These are phyloP conservation scores for Clavispora vitiphila DNA, from an alignment of 805 yeast species.

Conservation along the genomic window DNA sequence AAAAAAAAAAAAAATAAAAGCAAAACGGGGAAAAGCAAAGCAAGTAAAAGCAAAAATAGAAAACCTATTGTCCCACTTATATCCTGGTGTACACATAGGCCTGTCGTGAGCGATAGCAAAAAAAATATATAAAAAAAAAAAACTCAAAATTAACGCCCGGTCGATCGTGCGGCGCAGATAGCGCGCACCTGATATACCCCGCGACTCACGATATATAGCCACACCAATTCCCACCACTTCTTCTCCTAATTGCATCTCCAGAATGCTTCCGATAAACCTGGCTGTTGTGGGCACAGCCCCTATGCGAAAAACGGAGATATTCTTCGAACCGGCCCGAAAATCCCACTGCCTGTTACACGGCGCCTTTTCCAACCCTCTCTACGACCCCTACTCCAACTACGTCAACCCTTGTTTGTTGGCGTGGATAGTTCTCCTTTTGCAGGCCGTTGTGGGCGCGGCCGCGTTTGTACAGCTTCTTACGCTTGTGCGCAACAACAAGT, in stretches of 20 bases:
- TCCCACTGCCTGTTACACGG: not conserved
- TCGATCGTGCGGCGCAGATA: not conserved
- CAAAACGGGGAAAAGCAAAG: too few species aligned
- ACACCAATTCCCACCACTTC: too few species aligned
- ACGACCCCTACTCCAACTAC: constrained; percentile 18
- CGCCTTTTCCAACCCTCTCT: constrained; percentile 16
- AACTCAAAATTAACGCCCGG: not conserved
- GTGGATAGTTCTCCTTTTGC: constrained; percentile 7
- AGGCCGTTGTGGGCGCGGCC: constrained; percentile 10
- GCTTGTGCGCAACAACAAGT: constrained; percentile 14
- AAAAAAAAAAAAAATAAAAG: too few species aligned
- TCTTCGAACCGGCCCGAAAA: too few species aligned
- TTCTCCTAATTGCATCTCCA: not conserved
- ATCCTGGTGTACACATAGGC: not conserved
- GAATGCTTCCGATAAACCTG: not conserved
- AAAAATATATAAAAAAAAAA: too few species aligned
- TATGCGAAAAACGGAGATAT: too few species aligned
- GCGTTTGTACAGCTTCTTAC: constrained; percentile 14
- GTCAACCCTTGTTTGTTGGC: constrained; percentile 28
- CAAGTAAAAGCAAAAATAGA: too few species aligned
- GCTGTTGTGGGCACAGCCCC: not conserved
- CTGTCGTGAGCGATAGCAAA: too few species aligned
- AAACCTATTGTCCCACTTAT: too few species aligned
- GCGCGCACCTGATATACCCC: not conserved
- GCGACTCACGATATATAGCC: not conserved